Percentiles rank a stretch among this genome's conserved stretches.
These are phyloP conservation scores for Paspalum vaginatum DNA, from an alignment of 176 grass and related monocot species.

Conservation along the genomic window DNA sequence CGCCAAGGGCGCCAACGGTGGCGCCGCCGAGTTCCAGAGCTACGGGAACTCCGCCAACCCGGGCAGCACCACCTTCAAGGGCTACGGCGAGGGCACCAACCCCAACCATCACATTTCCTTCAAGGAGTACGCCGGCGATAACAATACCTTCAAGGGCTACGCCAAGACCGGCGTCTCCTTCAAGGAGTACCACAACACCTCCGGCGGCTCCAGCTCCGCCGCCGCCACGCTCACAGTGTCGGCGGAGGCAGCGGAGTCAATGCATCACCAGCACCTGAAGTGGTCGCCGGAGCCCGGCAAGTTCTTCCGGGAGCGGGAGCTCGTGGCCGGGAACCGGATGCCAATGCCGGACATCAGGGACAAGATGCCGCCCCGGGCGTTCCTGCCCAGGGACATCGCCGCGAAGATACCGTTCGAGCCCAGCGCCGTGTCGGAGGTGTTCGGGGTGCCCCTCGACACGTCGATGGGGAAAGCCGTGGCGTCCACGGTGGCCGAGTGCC, in stretches of 20 bases:
- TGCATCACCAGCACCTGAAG: conserved; percentile 41
- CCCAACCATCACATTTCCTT: conserved; percentile 73
- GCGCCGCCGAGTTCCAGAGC: conserved; percentile 59
- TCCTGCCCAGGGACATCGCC: conserved; percentile 62
- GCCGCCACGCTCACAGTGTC: not conserved
- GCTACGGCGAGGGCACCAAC: conserved; percentile 68
- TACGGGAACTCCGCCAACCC: conserved; percentile 68
- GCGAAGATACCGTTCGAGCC: conserved; percentile 58
- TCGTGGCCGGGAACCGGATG: conserved; percentile 62
- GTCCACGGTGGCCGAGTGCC: conserved; percentile 65
- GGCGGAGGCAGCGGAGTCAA: not conserved
- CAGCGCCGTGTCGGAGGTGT: conserved; percentile 46
- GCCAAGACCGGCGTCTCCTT: conserved; percentile 60
- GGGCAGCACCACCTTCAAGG: conserved; percentile 56
- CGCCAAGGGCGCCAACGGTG: conserved; percentile 71
- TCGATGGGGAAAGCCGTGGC: conserved; percentile 73
- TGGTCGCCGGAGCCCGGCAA: conserved; percentile 79
- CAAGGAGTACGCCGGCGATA: conserved; percentile 57
- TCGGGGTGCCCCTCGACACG: conserved; percentile 49
- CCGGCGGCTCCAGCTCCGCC: conserved; percentile 5
- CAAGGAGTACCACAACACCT: conserved; percentile 68
- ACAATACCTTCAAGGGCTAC: conserved; percentile 68
- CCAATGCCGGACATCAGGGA: conserved; percentile 82
- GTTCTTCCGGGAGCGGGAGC: conserved; percentile 73
- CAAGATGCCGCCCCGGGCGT: conserved; percentile 69